phyloP scores from a whole-genome alignment of 345 rosid species.

The Barbarea vulgaris region DNA sequence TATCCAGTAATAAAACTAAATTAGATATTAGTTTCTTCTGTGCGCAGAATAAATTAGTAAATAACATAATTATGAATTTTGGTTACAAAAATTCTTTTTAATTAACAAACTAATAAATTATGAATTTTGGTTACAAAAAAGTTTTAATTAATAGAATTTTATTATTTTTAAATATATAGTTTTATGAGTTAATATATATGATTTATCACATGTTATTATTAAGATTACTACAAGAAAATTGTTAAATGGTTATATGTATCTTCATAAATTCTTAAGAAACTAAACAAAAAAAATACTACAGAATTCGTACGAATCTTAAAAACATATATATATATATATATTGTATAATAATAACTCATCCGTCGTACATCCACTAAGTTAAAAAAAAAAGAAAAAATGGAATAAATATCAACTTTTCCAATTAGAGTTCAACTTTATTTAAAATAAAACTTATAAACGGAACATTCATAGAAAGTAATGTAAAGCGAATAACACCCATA shows the following conservation, averaged over 20 bases:
- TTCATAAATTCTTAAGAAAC: no score
- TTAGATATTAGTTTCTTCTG: background rate
- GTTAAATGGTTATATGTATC: no score
- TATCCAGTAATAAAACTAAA: background rate
- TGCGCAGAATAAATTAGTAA: background rate
- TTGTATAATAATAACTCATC: background rate
- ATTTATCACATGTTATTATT: background rate
- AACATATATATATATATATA: background rate
- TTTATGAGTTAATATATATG: background rate
- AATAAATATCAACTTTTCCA: conserved; percentile 13
- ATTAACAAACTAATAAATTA: no score
- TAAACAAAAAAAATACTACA: background rate
- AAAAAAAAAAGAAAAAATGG: background rate
- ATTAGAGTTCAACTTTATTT: background rate
- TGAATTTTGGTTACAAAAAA: background rate
- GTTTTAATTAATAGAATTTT: no score
- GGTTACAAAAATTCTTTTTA: background rate
- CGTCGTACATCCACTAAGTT: conserved; percentile 19
- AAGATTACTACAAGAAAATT: background rate
- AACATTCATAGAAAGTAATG: conserved; percentile 33
- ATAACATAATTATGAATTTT: background rate
- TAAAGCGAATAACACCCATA: conserved; percentile 22
- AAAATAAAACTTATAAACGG: background rate
- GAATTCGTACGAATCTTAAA: background rate
- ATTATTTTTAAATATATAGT: no score